These are phyloP conservation scores for Syzygium malaccense DNA, from an alignment of 441 rosid genomes.

Conservation along the genomic window DNA sequence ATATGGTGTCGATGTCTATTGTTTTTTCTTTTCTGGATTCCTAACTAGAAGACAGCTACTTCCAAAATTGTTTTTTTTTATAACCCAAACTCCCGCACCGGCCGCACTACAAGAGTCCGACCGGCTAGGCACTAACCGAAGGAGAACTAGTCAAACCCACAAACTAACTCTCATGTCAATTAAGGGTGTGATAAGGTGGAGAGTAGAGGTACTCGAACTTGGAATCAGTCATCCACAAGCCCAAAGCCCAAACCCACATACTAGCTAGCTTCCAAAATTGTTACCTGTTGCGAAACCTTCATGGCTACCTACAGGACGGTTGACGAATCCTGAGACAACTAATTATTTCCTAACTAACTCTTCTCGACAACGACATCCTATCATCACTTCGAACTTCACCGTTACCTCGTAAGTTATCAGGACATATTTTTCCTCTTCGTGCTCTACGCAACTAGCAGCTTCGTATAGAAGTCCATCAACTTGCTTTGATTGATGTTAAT, in stretches of 20 bases:
- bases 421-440: background rate
- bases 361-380: background rate
- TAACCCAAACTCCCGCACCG: too few relatives aligned
- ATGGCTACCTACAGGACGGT: background rate
- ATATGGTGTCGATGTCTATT: background rate
- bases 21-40: background rate
- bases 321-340: background rate
- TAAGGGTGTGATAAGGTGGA: too few relatives aligned
- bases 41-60: background rate
- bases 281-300: background rate
- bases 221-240: too few relatives aligned
- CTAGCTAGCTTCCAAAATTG: background rate
- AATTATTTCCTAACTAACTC: background rate
- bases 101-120: too few relatives aligned
- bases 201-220: too few relatives aligned
- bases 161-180: too few relatives aligned
- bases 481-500: background rate
- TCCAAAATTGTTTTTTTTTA: background rate
- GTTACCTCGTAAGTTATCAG: background rate
- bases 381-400: background rate
- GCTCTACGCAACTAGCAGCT: background rate
- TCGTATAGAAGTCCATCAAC: background rate
- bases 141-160: too few relatives aligned
- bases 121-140: too few relatives aligned
- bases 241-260: too few relatives aligned